These are phyloP conservation scores for Aegilops umbellulata DNA, from an alignment of 176 grass and related monocot species.

Conservation along the genomic window DNA sequence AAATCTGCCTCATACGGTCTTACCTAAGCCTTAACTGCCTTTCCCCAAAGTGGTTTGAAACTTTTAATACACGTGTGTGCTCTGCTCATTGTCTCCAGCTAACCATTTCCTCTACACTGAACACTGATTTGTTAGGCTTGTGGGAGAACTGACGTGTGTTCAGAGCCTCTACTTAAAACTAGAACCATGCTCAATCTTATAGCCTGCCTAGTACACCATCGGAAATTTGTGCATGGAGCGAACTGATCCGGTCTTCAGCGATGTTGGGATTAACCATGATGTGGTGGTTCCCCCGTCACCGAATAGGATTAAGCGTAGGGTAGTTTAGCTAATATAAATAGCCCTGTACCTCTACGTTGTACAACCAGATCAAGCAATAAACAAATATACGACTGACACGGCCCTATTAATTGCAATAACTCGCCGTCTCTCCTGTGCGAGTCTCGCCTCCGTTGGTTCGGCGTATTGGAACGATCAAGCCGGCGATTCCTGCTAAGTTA, in stretches of 20 bases:
- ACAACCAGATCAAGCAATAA: too few species aligned
- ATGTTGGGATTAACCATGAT: too few species aligned
- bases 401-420: too few species aligned
- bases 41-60: not conserved
- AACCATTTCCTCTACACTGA: not conserved
- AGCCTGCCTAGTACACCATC: not conserved
- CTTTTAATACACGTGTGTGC: not conserved
- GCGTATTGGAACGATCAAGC: too few species aligned
- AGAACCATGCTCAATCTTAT: not conserved
- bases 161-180: not conserved
- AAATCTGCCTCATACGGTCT: not conserved
- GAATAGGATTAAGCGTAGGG: too few species aligned
- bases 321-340: too few species aligned
- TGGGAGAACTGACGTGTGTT: not conserved
- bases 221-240: not conserved
- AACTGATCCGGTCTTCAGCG: not conserved
- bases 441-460: too few species aligned
- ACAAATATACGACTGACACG: too few species aligned
- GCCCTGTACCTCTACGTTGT: too few species aligned
- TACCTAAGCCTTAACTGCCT: not conserved
- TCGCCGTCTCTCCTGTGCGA: too few species aligned
- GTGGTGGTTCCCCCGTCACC: too few species aligned
- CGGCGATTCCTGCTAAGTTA: too few species aligned
- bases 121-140: not conserved
- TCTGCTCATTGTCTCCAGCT: not conserved